Evolutionary conservation across 306 rosid species (phyloP), one percentile per base, ranked within the genome.

Genomic region (Quercus ilex): DNA sequence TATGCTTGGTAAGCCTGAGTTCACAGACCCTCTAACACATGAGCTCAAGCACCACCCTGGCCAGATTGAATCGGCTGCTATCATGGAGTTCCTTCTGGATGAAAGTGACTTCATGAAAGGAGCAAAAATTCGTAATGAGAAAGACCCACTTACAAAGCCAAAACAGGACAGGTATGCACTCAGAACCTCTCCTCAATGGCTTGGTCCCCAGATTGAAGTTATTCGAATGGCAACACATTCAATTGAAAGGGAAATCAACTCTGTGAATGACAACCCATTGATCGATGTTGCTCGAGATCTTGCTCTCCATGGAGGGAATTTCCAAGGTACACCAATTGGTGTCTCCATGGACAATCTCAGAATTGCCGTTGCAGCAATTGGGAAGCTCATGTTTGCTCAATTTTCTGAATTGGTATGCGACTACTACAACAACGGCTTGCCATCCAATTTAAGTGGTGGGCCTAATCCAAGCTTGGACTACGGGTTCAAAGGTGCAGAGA

Each of bases 11-110:
- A 84, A 84, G 64, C 72, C 81, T 0, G 87, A 84, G 77, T 84
- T 79, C 63, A 53, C 84, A 18, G 87, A 84, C 77, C 78, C 81
- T 6, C 56, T 84, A 17, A 84, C 87, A 5, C 87, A 84, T 67
- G 64, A 72, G 75, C 83, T 84, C 33, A 80, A 84, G 78, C 87
- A 84, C 67, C 87, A 84, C 55, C 87, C 83, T 26, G 87, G 87
- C 12, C 87, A 83, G 81, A 83, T 83, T 21, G 87, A 83, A 64
- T 55, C 87, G 0, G 87, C 87, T 1, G 80, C 87, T 4, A 38
- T 68, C 60, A 84, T 84, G 87, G 80, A 80, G 81, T 76, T 63
- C 38, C 78, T 84, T 49, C 31, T 84, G 53, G 60, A 76, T 2
- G 81, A 46, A 12, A 84, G 87, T 41, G 76, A 71, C 5, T 83